Evolutionary conservation across 768 basidiomycete species (phyloP).

Genomic region (Hortiboletus flavorubellus): DNA sequence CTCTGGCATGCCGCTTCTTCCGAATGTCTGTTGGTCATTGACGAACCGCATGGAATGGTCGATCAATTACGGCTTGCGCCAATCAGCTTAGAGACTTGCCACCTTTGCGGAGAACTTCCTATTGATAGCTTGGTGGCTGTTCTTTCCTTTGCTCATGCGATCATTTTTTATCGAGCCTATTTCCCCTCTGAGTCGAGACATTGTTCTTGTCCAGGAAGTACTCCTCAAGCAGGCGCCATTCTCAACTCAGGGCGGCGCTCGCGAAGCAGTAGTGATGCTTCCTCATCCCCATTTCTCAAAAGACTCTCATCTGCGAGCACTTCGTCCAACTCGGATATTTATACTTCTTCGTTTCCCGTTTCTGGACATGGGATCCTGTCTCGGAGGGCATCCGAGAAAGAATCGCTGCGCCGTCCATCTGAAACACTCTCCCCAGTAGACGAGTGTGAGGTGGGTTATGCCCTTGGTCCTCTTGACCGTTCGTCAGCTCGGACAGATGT

Average conservation of each 20-base stretch:
- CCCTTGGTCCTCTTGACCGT: slow-evolving; percentile 36
- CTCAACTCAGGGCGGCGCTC: slow-evolving; percentile 54
- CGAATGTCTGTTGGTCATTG: slow-evolving; percentile 60
- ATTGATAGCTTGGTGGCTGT: slow-evolving; percentile 63
- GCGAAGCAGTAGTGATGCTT: slow-evolving; percentile 56
- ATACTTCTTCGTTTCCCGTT: slow-evolving; percentile 65
- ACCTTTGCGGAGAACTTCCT: slow-evolving; percentile 65
- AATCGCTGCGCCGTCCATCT: slow-evolving; percentile 45
- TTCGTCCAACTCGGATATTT: slow-evolving; percentile 39
- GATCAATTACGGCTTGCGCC: slow-evolving; percentile 59
- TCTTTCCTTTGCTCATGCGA: slow-evolving; percentile 60
- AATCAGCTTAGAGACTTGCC: slow-evolving; percentile 55
- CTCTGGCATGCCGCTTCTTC: slow-evolving; percentile 71
- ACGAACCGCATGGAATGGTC: slow-evolving; percentile 56
- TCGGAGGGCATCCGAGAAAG: slow-evolving; percentile 70
- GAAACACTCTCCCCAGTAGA: slow-evolving; percentile 42
- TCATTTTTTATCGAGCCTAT: slow-evolving; percentile 65
- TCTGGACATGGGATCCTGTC: slow-evolving; percentile 79
- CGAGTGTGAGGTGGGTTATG: slow-evolving; percentile 26
- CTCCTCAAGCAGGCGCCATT: slow-evolving; percentile 42
- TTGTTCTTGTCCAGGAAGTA: slow-evolving; percentile 62
- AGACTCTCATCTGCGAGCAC: slow-evolving; percentile 42
- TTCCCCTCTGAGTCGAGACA: slow-evolving; percentile 54
- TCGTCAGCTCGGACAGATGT: slow-evolving; percentile 44
- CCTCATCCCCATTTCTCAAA: slow-evolving; percentile 46